Evolutionary conservation across 495 filamentous ascomycete genomes (phyloP).

Genomic region (Immersiella caudata): DNA sequence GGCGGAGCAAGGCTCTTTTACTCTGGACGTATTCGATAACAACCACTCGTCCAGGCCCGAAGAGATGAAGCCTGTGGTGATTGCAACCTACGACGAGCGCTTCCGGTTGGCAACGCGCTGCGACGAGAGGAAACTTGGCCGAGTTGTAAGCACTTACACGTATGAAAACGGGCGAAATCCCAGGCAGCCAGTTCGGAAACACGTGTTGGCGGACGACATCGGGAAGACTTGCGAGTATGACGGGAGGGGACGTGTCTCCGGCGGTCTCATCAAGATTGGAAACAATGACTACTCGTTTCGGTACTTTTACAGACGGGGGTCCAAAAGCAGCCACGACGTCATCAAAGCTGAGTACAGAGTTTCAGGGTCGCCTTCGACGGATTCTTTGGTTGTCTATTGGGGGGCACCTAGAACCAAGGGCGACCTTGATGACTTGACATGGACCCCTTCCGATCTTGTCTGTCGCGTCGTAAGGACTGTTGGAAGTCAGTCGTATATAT

Average conservation of each 20-base stretch:
- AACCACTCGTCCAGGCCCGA: conserved; percentile 7
- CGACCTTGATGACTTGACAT: conserved; percentile 20
- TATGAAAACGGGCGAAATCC: conserved; percentile 19
- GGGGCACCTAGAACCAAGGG: conserved; percentile 25
- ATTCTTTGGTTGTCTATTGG: conserved; percentile 30
- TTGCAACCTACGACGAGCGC: conserved; percentile 27
- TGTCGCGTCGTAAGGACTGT: conserved; percentile 24
- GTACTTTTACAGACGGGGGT: conserved; percentile 30
- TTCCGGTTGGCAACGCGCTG: conserved; percentile 22
- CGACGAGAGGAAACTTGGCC: conserved; percentile 3
- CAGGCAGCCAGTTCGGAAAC: conserved; percentile 21
- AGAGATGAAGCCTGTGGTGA: conserved; percentile 10
- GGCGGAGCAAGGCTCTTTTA: conserved; percentile 12
- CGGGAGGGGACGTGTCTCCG: conserved; percentile 22
- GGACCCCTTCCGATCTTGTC: conserved; percentile 31
- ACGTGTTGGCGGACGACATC: conserved; percentile 1
- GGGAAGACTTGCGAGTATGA: conserved; percentile 27
- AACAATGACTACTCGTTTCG: conserved; percentile 24
- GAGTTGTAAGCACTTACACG: conserved; percentile 18
- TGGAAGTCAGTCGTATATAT: conserved; percentile 20
- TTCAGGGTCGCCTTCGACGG: neutral
- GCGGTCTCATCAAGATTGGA: conserved; percentile 23
- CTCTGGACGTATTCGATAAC: conserved; percentile 24
- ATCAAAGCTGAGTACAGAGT: conserved; percentile 29
- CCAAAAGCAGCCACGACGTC: conserved; percentile 24